phyloP scores from a whole-genome alignment of 2,329 filamentous ascomycete genomes.

The Geosmithia flava region DNA sequence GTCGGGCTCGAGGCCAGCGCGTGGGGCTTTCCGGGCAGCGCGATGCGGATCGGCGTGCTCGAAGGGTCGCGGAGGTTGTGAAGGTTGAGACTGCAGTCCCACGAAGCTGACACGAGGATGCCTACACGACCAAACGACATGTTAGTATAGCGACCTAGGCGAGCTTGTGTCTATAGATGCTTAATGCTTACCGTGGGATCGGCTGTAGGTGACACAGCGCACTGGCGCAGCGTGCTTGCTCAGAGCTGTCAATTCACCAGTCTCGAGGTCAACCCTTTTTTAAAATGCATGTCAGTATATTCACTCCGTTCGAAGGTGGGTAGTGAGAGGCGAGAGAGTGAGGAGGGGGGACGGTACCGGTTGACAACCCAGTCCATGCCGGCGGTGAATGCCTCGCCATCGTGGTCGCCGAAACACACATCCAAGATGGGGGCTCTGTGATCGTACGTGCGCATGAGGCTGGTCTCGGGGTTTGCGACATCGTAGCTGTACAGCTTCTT shows the following conservation, averaged over 20 bases:
- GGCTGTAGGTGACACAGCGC: conserved; percentile 72
- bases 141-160: background rate
- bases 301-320: background rate
- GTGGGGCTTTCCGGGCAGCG: conserved; percentile 78
- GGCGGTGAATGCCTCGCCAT: conserved; percentile 74
- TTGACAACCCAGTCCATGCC: conserved; percentile 81
- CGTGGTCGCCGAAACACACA: conserved; percentile 76
- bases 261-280: conserved; percentile 52
- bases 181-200: conserved; percentile 45
- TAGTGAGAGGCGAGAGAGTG: too few relatives aligned
- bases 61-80: conserved; percentile 49
- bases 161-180: background rate
- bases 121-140: conserved; percentile 22
- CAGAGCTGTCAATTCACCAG: conserved; percentile 59
- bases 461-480: conserved; percentile 37
- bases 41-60: conserved; percentile 48
- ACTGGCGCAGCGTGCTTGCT: conserved; percentile 72
- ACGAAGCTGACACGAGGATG: conserved; percentile 79
- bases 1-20: conserved; percentile 65
- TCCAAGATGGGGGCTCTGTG: conserved; percentile 80
- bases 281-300: background rate
- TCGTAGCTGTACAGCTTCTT: conserved; percentile 86
- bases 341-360: conserved; percentile 32
- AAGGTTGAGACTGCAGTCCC: conserved; percentile 84
- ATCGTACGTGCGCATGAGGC: conserved; percentile 59